Evolutionary conservation across 2,329 filamentous ascomycete species (phyloP), one percentile per base, ranked within the genome.

Genomic region (Cladobotryum protrusum): DNA sequence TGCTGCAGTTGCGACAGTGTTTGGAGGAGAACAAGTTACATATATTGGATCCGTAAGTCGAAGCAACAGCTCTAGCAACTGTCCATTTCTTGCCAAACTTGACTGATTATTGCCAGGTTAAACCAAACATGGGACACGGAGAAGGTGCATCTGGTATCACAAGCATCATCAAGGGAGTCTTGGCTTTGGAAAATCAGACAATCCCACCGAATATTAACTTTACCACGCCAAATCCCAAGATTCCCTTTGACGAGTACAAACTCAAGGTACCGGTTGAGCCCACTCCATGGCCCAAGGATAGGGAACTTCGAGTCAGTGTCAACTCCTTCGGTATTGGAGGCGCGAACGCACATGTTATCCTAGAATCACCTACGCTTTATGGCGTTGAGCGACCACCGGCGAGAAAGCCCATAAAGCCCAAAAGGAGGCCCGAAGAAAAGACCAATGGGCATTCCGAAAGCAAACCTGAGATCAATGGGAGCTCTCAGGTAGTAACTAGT

Each of bases 121-220:
- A 72, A 53, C 59, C 66, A 4, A 68, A 70, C 40, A 49, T 73
- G 12, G 75, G 75, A 0, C 76, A 79, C 51, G 57, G 59, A 0
- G 75, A 76, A 54, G 68, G 64, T 0, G 71, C 73, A 0, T 66
- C 68, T 1, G 75, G 73, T 1, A 45, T 78, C 0, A 63, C 64
- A 0, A 63, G 63, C 0, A 17, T 78, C 2, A 65, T 78, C 15
- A 78, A 78, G 49, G 60, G 61, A 14, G 57, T 71, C 1, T 45
- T 76, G 13, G 64, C 66, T 0, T 50, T 75, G 1, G 72, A 76
- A 49, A 59, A 67, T 6, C 56, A 56, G 1, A 62, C 53, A 3
- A 73, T 74, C 12, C 70, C 67, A 0, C 70, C 69, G 0, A 71
- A 65, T 15, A 67, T 71, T 35, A 67, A 72, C 45, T 71, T 67